Base-by-base conservation (phyloP, 805 yeast species). In the Limtongozyma cylindracea region DNA sequence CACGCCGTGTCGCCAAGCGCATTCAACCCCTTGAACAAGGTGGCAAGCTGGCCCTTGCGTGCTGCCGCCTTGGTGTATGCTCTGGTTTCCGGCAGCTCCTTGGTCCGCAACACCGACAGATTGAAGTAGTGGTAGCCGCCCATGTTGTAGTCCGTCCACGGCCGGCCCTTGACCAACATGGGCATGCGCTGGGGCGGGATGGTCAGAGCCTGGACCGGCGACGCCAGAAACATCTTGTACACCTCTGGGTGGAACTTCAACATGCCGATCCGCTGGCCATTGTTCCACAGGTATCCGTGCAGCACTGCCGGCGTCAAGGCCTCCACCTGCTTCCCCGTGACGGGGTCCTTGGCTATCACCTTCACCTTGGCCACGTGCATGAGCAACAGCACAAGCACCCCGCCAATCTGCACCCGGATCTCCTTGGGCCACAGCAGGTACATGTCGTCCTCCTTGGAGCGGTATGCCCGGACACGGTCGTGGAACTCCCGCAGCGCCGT, bases 61-160 rank as follows among this genome's bases (percentile, higher is more conserved):
- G 78, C 62, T 2, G 94, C 93, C 1, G 91, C 88, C 34, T 65
- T 70, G 22, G 84, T 53, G 38, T 88, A 88, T 0, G 93, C 94
- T 13, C 57, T 43, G 30, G 88, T 94, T 43, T 88, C 98, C 2
- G 88, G 77, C 1, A 91, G 64, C 33, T 74, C 82, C 34, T 62
- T 73, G 10, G 77, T 61, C 39, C 96, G 60, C 32, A 88, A 61
- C 18, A 88, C 47, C 4, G 56, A 45, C 10, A 64, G 55, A 28
- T 60, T 64, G 9, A 72, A 53, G 35, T 65, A 68, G 26, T 61
- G 51, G 35, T 77, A 82, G 0, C 95, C 98, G 31, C 98, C 98
- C 25, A 61, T 60, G 35, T 69, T 66, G 60, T 69, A 68, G 8
- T 64, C 47, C 1, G 65, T 57, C 98, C 98, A 88, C 4, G 78